These are phyloP conservation scores for Combretum micranthum DNA, from an alignment of 345 rosid genomes.

Conservation along the genomic window DNA sequence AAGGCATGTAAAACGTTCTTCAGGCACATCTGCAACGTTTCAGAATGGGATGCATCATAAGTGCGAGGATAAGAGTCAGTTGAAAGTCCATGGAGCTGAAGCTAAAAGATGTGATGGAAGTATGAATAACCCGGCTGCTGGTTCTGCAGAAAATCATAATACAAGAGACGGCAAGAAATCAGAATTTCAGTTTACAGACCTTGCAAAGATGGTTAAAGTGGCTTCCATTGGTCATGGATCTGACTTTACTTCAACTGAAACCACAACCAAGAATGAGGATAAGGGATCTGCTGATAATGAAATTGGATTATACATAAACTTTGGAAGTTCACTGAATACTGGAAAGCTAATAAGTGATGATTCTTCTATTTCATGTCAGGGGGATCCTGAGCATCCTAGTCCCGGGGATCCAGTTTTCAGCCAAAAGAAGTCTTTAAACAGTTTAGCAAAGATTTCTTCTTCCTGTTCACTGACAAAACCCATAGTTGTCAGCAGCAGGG, in stretches of 20 bases:
- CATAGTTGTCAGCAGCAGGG: conserved; percentile 7
- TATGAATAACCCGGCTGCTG: conserved; percentile 1
- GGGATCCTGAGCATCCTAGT: too few relatives aligned
- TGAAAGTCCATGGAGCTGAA: conserved; percentile 19
- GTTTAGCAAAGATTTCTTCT: too few relatives aligned
- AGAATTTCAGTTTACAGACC: not conserved
- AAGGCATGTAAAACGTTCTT: conserved; percentile 29
- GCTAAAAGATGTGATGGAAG: conserved; percentile 7
- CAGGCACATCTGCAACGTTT: conserved; percentile 28
- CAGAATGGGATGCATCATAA: conserved; percentile 34
- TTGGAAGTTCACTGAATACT: too few relatives aligned
- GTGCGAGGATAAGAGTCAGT: conserved; percentile 22
- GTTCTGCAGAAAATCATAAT: not conserved
- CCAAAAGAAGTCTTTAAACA: too few relatives aligned
- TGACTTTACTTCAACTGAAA: not conserved
- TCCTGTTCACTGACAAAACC: too few relatives aligned
- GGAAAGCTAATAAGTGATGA: too few relatives aligned
- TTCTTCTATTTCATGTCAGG: too few relatives aligned
- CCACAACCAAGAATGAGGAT: not conserved
- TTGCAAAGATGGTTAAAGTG: not conserved
- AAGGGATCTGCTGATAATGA: not conserved
- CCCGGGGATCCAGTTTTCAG: too few relatives aligned
- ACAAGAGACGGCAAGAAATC: not conserved
- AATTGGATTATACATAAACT: not conserved
- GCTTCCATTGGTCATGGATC: not conserved